Evolutionary conservation across 1,284 basidiomycete species (phyloP).

Genomic region (Cutaneotrichosporon curvatum): DNA sequence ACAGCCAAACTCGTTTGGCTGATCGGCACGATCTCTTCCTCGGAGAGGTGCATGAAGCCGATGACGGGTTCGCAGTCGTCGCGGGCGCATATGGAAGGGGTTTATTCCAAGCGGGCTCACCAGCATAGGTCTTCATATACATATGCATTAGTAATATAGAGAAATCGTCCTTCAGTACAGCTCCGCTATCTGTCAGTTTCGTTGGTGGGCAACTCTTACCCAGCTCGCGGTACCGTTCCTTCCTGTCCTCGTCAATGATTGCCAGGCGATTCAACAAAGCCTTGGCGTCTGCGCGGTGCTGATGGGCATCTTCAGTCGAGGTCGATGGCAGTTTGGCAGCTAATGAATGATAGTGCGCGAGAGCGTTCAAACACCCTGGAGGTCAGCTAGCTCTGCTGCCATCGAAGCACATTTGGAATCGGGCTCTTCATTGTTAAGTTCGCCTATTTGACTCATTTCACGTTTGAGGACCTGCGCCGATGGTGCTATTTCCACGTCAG

Average conservation of each 20-base stretch:
- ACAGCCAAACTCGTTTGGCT: slow-evolving; percentile 71
- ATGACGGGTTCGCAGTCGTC: slow-evolving; percentile 73
- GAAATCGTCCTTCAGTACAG: not conserved
- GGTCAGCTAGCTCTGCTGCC: slow-evolving; percentile 2
- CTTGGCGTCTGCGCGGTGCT: slow-evolving; percentile 25
- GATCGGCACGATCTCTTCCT: slow-evolving; percentile 86
- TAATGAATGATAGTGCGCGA: slow-evolving; percentile 63
- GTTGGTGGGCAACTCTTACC: slow-evolving; percentile 18
- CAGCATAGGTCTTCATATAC: not conserved
- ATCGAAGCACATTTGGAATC: slow-evolving; percentile 77
- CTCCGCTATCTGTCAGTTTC: not conserved
- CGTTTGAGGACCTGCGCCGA: slow-evolving; percentile 56
- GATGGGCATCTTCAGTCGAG: slow-evolving; percentile 3
- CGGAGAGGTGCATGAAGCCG: slow-evolving; percentile 72
- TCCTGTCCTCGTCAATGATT: slow-evolving; percentile 39
- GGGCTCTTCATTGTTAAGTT: slow-evolving; percentile 82
- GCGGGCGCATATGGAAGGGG: slow-evolving; percentile 73
- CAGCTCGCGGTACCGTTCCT: slow-evolving; percentile 41
- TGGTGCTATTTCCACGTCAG: slow-evolving; percentile 50
- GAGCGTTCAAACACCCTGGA: slow-evolving; percentile 84
- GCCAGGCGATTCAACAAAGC: slow-evolving; percentile 31
- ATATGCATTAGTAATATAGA: too few species aligned
- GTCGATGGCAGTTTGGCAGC: slow-evolving; percentile 16
- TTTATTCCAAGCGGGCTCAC: slow-evolving; percentile 36
- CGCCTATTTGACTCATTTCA: slow-evolving; percentile 76